phyloP scores from a whole-genome alignment of 768 basidiomycete genomes.

The Russula brevipes region DNA sequence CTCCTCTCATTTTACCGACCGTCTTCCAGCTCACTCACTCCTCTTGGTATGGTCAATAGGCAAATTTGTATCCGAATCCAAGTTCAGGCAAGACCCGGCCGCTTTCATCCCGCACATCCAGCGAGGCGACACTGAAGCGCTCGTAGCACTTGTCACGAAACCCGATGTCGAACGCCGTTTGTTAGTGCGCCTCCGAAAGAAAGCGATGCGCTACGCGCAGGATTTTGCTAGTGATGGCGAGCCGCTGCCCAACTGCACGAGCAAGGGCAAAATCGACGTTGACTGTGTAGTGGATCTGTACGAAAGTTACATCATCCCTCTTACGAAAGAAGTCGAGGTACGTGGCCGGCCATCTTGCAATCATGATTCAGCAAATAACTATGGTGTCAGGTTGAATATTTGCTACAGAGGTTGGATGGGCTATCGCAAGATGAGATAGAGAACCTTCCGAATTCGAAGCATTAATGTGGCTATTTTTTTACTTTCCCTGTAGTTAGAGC shows the following conservation, averaged over 20 bases:
- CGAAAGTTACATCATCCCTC: slow-evolving; percentile 90
- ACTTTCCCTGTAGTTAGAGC: too few species aligned
- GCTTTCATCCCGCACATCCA: slow-evolving; percentile 92
- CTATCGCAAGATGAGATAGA: slow-evolving; percentile 78
- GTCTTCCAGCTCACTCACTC: neutral
- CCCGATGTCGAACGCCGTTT: slow-evolving; percentile 89
- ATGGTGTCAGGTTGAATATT: slow-evolving; percentile 77
- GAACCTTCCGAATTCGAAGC: slow-evolving; percentile 37
- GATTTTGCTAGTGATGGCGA: slow-evolving; percentile 73
- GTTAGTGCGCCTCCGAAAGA: slow-evolving; percentile 78
- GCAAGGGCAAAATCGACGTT: slow-evolving; percentile 72
- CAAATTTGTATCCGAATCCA: slow-evolving; percentile 98
- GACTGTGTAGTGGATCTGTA: slow-evolving; percentile 92
- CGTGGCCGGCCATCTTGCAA: slow-evolving; percentile 18
- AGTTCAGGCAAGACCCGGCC: slow-evolving; percentile 81
- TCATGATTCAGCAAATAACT: neutral
- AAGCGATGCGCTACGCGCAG: slow-evolving; percentile 70
- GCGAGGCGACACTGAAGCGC: slow-evolving; percentile 64
- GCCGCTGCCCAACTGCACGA: slow-evolving; percentile 36
- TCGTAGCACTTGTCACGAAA: slow-evolving; percentile 92
- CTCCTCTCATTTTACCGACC: neutral
- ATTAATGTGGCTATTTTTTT: neutral
- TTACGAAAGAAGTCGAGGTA: slow-evolving; percentile 99
- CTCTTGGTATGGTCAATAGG: slow-evolving; percentile 43
- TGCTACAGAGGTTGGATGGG: slow-evolving; percentile 85